These are phyloP conservation scores for Paspalum vaginatum DNA, from an alignment of 176 grass and related monocot species.

Conservation along the genomic window DNA sequence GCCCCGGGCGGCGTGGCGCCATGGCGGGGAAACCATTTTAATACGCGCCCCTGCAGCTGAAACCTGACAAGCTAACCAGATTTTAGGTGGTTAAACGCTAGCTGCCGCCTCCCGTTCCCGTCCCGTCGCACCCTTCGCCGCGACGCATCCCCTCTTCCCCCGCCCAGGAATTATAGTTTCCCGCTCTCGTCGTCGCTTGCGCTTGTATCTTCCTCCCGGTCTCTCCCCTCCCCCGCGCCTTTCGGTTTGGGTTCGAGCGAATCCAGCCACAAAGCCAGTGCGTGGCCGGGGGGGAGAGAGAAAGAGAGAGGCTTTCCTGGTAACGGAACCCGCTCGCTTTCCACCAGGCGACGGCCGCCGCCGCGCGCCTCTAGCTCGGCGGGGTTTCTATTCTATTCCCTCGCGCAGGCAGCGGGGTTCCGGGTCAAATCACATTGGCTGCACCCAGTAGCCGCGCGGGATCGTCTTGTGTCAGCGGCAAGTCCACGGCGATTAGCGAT, in stretches of 20 bases:
- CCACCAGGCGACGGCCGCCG: slow-evolving; percentile 16
- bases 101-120: slow-evolving; percentile 22
- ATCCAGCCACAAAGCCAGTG: slow-evolving; percentile 22
- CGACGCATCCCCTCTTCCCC: slow-evolving; percentile 9
- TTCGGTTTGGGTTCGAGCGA: slow-evolving; percentile 40
- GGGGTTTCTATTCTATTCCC: slow-evolving; percentile 45
- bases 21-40: slow-evolving; percentile 37
- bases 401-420: slow-evolving; percentile 17
- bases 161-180: slow-evolving; percentile 30
- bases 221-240: not conserved
- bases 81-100: slow-evolving; percentile 74
- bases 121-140: slow-evolving; percentile 11
- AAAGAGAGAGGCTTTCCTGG: not conserved
- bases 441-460: slow-evolving; percentile 10
- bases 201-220: slow-evolving; percentile 43
- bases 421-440: slow-evolving; percentile 50
- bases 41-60: slow-evolving; percentile 41
- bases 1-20: slow-evolving; percentile 38
- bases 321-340: slow-evolving; percentile 46
- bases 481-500: slow-evolving; percentile 46
- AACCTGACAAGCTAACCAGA: slow-evolving; percentile 77
- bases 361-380: too few species aligned
- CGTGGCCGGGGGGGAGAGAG: not conserved
- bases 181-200: slow-evolving; percentile 59
- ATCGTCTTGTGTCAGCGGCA: not conserved